Conservation (phyloP, 2,329 filamentous ascomycete genomes). For the Microdochium nivale region DNA sequence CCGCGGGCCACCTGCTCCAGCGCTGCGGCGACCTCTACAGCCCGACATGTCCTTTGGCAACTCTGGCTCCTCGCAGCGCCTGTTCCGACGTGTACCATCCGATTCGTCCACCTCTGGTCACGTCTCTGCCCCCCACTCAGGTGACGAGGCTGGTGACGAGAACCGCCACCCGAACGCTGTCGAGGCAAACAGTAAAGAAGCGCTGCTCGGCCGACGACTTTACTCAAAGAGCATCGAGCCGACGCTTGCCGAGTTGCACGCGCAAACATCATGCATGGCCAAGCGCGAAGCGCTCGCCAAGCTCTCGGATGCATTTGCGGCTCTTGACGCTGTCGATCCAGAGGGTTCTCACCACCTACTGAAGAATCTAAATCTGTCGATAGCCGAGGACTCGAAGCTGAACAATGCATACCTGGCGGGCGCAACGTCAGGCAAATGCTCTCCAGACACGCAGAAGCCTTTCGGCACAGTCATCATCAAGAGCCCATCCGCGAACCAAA, state of each 20-base stretch:
- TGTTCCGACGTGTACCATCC: constrained; percentile 80
- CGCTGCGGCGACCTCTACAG: constrained; percentile 69
- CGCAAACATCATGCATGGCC: constrained; percentile 57
- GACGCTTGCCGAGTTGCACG: constrained; percentile 74
- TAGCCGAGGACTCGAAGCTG: constrained; percentile 63
- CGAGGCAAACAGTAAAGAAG: constrained; percentile 67
- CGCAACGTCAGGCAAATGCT: constrained; percentile 21
- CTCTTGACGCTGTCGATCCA: constrained; percentile 78
- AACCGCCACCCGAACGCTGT: constrained; percentile 50
- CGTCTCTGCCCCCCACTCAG: constrained; percentile 27
- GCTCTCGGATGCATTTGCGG: constrained; percentile 77
- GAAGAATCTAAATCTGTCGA: constrained; percentile 64
- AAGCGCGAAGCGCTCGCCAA: constrained; percentile 79
- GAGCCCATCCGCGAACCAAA: constrained; percentile 28
- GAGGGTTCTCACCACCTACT: constrained; percentile 85
- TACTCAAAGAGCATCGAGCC: constrained; percentile 78
- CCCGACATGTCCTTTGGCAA: constrained; percentile 93
- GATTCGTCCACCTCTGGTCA: constrained; percentile 46
- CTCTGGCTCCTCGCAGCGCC: constrained; percentile 79
- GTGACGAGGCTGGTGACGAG: constrained; percentile 45
- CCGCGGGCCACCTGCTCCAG: constrained; percentile 27
- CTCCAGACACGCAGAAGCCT: constrained; percentile 28
- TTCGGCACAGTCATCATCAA: constrained; percentile 51
- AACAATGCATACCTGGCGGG: constrained; percentile 34
- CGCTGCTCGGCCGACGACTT: constrained; percentile 68